A percentile compares a stretch with the other conserved stretches of the same genome.
These are phyloP conservation scores for Lachancea mirantina DNA, from an alignment of 805 yeast genomes.

Conservation along the genomic window DNA sequence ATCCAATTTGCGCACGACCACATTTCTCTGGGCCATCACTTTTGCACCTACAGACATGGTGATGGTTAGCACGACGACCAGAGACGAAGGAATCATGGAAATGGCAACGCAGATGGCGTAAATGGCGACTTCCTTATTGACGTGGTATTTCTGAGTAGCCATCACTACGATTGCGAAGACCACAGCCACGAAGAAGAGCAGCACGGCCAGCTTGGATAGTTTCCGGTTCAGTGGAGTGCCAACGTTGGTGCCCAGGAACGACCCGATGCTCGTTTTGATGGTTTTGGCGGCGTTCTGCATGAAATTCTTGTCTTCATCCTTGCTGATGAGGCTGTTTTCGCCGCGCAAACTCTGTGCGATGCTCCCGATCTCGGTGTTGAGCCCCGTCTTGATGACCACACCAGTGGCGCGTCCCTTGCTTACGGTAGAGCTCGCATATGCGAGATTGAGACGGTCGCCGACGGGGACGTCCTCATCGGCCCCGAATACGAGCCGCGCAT, in stretches of 20 bases:
- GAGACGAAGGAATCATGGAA: constrained; percentile 97
- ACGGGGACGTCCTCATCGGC: constrained; percentile 39
- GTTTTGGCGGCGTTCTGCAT: constrained; percentile 35
- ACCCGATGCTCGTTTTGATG: constrained; percentile 49
- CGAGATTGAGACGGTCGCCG: constrained; percentile 67
- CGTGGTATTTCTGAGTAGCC: constrained; percentile 73
- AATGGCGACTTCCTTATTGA: constrained; percentile 75
- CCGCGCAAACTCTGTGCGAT: constrained; percentile 74
- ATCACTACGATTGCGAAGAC: constrained; percentile 77
- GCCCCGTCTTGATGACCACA: constrained; percentile 85
- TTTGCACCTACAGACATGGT: constrained; percentile 94
- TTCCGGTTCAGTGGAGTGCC: constrained; percentile 81
- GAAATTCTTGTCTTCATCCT: constrained; percentile 37
- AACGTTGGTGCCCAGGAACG: constrained; percentile 63
- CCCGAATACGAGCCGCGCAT: constrained; percentile 35
- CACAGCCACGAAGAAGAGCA: constrained; percentile 71
- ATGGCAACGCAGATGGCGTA: constrained; percentile 93
- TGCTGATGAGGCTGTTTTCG: constrained; percentile 20
- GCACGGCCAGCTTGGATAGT: constrained; percentile 68
- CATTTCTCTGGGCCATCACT: constrained; percentile 90
- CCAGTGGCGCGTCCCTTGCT: constrained; percentile 93
- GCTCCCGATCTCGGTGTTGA: constrained; percentile 87
- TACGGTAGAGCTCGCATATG: constrained; percentile 93
- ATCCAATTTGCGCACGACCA: constrained; percentile 88
- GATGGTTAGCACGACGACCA: constrained; percentile 95